A percentile compares a stretch with the other conserved stretches of the same genome.
Evolutionary conservation across 2,329 filamentous ascomycete species (phyloP).

Genomic region (Aspergillus sp.): DNA sequence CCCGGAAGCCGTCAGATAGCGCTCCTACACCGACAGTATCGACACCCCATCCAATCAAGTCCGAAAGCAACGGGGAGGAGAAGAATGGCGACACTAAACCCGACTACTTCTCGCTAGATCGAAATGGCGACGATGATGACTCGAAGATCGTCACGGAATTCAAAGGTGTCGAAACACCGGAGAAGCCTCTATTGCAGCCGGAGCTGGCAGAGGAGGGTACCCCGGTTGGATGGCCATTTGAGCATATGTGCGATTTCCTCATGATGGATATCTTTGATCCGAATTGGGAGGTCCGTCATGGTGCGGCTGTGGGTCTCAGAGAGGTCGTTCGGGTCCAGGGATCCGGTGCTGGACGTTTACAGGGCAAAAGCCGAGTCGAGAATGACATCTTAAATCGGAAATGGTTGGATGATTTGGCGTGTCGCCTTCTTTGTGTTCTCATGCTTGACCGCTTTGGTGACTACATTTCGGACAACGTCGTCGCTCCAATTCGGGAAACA

Average conservation of each 20-base stretch:
- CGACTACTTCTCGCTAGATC: conserved; percentile 89
- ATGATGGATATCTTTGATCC: conserved; percentile 89
- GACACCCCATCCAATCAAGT: conserved; percentile 52
- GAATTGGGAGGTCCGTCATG: conserved; percentile 92
- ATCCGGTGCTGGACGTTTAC: conserved; percentile 71
- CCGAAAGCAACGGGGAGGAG: conserved; percentile 49
- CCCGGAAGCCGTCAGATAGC: conserved; percentile 57
- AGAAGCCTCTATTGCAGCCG: conserved; percentile 78
- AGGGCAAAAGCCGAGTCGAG: conserved; percentile 61
- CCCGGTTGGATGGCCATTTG: conserved; percentile 74
- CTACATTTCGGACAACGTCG: conserved; percentile 94
- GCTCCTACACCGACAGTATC: conserved; percentile 52
- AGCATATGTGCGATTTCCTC: conserved; percentile 87
- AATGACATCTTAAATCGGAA: conserved; percentile 73
- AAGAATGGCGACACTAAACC: conserved; percentile 56
- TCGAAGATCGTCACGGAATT: conserved; percentile 91
- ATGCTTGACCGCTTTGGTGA: conserved; percentile 98
- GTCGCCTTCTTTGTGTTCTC: conserved; percentile 86
- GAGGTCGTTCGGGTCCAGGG: conserved; percentile 92
- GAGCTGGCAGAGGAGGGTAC: conserved; percentile 69
- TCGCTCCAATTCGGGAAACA: conserved; percentile 91
- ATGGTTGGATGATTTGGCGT: conserved; percentile 94
- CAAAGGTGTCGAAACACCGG: conserved; percentile 72
- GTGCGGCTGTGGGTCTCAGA: conserved; percentile 87
- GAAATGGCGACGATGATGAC: conserved; percentile 75